Percentiles rank a stretch among this genome's conserved stretches.
Conservation (phyloP, 805 yeast species). For the Zygoascus bituminiphila region DNA sequence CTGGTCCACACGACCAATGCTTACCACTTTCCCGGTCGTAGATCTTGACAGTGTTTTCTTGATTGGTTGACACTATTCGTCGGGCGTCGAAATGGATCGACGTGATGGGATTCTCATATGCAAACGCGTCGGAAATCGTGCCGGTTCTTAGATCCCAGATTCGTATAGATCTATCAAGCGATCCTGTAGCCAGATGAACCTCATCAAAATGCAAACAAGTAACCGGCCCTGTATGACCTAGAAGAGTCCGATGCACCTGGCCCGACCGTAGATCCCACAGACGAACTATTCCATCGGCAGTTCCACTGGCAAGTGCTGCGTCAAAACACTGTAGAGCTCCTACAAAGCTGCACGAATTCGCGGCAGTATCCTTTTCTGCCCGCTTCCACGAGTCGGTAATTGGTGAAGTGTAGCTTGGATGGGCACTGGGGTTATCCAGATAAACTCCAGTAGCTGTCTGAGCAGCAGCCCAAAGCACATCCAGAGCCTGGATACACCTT, state of each 20-base stretch:
- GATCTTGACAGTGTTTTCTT: conserved; percentile 43
- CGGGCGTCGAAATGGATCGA: conserved; percentile 52
- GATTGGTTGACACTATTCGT: conserved; percentile 46
- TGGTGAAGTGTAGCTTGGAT: conserved; percentile 7
- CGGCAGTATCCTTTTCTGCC: conserved; percentile 1
- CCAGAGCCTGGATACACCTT: conserved; percentile 60
- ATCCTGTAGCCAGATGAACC: conserved; percentile 53
- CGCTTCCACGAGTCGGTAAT: background rate
- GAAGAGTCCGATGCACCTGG: conserved; percentile 49
- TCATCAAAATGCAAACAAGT: conserved; percentile 64
- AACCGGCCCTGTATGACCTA: conserved; percentile 65
- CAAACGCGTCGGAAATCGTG: conserved; percentile 49
- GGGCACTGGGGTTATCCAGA: conserved; percentile 5
- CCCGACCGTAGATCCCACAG: conserved; percentile 72
- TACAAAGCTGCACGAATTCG: conserved; percentile 31
- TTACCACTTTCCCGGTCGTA: conserved; percentile 48
- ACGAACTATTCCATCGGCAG: conserved; percentile 66
- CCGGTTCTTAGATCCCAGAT: conserved; percentile 73
- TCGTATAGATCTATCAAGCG: conserved; percentile 53
- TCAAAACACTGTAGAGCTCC: conserved; percentile 65
- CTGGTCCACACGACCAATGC: conserved; percentile 48
- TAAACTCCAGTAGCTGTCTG: conserved; percentile 15
- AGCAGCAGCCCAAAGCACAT: conserved; percentile 53
- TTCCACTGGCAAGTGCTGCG: conserved; percentile 73
- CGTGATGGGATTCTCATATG: conserved; percentile 48